Evolutionary conservation across 768 basidiomycete species (phyloP).

Genomic region (Baorangia bicolor): DNA sequence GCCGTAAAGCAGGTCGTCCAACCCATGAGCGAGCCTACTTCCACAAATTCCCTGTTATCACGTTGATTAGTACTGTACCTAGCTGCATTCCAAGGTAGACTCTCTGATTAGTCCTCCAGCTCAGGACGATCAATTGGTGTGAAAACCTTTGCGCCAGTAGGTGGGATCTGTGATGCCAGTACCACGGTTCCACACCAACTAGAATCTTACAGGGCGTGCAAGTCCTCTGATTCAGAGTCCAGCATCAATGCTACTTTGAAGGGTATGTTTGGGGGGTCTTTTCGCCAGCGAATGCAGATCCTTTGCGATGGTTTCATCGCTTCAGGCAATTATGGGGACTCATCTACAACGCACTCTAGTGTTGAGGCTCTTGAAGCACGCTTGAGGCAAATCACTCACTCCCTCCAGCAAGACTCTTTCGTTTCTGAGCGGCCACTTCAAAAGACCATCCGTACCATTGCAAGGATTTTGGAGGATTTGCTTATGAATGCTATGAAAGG

Average conservation of each 20-base stretch:
- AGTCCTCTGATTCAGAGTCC: neutral
- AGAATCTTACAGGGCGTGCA: too few relatives aligned
- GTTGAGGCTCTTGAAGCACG: neutral
- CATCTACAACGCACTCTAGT: neutral
- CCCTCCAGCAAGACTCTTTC: neutral
- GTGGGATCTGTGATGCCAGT: too few relatives aligned
- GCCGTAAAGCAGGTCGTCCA: too few relatives aligned
- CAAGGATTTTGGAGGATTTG: neutral
- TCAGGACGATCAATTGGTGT: too few relatives aligned
- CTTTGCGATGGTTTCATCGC: neutral
- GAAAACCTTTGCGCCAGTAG: too few relatives aligned
- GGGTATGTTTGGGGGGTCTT: neutral
- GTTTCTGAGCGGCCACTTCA: too few relatives aligned
- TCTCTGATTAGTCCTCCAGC: too few relatives aligned
- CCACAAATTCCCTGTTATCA: too few relatives aligned
- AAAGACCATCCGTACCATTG: neutral
- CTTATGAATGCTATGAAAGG: neutral
- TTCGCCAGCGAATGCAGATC: neutral
- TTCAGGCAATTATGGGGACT: neutral
- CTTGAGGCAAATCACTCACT: neutral
- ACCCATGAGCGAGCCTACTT: too few relatives aligned
- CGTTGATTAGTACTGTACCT: too few relatives aligned
- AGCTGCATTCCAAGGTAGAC: too few relatives aligned
- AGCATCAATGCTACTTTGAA: neutral
- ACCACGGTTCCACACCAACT: too few relatives aligned